phyloP scores from a whole-genome alignment of 371 early-diverging fungal genomes.

The Rhizopus sp. region DNA sequence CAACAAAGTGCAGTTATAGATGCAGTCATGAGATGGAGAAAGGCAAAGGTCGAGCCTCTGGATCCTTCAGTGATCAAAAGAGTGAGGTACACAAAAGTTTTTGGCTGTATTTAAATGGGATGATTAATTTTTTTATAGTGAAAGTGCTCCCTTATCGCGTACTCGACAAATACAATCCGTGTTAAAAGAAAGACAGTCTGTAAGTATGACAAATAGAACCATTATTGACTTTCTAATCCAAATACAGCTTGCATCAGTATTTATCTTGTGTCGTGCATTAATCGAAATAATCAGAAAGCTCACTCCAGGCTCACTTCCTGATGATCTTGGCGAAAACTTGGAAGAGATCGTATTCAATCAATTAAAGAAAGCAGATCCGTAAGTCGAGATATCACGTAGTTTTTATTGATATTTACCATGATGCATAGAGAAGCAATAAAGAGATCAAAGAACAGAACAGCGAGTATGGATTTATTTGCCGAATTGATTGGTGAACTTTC shows the following conservation, averaged over 20 bases:
- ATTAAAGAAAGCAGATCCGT: constrained; percentile 87
- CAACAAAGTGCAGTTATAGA: constrained; percentile 91
- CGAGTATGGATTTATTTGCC: constrained; percentile 87
- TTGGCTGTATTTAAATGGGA: constrained; percentile 17
- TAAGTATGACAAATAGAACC: constrained; percentile 16
- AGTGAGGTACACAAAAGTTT: constrained; percentile 40
- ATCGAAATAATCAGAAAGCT: constrained; percentile 82
- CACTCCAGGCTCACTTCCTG: constrained; percentile 71
- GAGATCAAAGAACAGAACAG: constrained; percentile 78
- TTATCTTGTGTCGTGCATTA: constrained; percentile 86
- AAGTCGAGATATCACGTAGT: constrained; percentile 34
- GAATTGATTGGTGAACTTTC: constrained; percentile 89
- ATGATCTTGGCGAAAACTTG: constrained; percentile 85
- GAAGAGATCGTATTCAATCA: constrained; percentile 94
- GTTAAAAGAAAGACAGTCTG: constrained; percentile 56
- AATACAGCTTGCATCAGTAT: constrained; percentile 78
- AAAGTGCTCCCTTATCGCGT: constrained; percentile 46
- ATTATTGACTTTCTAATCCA: constrained; percentile 8
- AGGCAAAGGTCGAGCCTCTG: constrained; percentile 69
- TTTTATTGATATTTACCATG: not conserved
- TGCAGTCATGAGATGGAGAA: constrained; percentile 88
- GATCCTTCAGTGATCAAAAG: constrained; percentile 47
- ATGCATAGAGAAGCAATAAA: constrained; percentile 68
- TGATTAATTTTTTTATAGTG: constrained; percentile 23
- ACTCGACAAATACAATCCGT: constrained; percentile 42